Percentiles rank a stretch among this genome's conserved stretches.
Evolutionary conservation across 441 rosid genomes (phyloP).

Genomic region (Bruguiera hainesii): DNA sequence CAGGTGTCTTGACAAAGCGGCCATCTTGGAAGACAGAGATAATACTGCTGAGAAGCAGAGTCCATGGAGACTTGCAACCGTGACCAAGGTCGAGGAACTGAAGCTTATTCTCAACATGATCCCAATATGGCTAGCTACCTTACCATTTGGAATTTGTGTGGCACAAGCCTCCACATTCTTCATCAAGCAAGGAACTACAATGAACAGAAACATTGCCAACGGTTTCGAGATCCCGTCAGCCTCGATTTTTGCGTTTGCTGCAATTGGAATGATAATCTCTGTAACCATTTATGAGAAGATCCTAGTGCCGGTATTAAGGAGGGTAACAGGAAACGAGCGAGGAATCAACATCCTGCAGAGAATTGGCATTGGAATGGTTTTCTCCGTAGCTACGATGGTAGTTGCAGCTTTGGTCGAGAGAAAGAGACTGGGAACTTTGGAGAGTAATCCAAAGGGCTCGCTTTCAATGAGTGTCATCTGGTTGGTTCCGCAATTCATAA

Average conservation of each 20-base stretch:
- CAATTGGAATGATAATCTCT: slow-evolving; percentile 19
- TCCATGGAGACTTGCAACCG: slow-evolving; percentile 21
- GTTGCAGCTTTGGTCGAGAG: slow-evolving; percentile 15
- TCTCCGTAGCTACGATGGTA: slow-evolving; percentile 11
- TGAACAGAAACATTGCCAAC: slow-evolving; percentile 13
- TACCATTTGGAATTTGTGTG: slow-evolving; percentile 19
- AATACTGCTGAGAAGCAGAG: neutral
- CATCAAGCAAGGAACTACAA: slow-evolving; percentile 18
- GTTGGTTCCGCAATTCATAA: slow-evolving; percentile 16
- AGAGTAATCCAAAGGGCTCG: slow-evolving; percentile 9
- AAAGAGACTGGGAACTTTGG: slow-evolving; percentile 7
- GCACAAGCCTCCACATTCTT: slow-evolving; percentile 23
- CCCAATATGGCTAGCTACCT: slow-evolving; percentile 20
- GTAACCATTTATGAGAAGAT: slow-evolving; percentile 18
- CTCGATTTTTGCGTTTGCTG: slow-evolving; percentile 1
- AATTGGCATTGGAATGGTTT: slow-evolving; percentile 19
- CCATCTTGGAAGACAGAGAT: neutral
- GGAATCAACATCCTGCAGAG: slow-evolving; percentile 22
- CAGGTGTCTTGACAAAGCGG: slow-evolving; percentile 23
- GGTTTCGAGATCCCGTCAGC: slow-evolving; percentile 14
- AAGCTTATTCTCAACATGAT: slow-evolving; percentile 22
- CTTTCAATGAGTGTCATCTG: slow-evolving; percentile 7
- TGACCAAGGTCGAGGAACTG: slow-evolving; percentile 21
- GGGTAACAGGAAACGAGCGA: slow-evolving; percentile 17
- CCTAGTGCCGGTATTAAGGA: slow-evolving; percentile 11